Evolutionary conservation across 371 early-diverging fungal genomes (phyloP).

Genomic region (Zancudomyces culisetae): DNA sequence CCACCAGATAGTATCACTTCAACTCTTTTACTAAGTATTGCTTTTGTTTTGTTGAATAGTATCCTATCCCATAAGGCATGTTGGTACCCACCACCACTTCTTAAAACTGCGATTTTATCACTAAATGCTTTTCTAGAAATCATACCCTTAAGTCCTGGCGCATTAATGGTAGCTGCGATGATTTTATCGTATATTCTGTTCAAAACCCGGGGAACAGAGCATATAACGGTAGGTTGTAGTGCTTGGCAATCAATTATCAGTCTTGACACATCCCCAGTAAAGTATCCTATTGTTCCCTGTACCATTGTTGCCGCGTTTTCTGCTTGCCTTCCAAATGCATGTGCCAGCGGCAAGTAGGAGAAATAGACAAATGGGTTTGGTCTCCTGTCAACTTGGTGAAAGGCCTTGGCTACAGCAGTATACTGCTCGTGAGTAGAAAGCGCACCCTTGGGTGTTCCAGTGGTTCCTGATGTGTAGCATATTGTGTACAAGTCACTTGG

Average conservation of each 20-base stretch:
- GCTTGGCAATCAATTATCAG: constrained; percentile 62
- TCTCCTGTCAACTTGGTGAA: constrained; percentile 15
- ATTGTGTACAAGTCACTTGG: constrained; percentile 74
- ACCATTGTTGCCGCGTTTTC: constrained; percentile 26
- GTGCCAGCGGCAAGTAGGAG: constrained; percentile 69
- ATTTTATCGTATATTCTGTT: constrained; percentile 79
- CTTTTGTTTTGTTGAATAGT: constrained; percentile 74
- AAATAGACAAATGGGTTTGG: constrained; percentile 24
- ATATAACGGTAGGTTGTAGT: constrained; percentile 67
- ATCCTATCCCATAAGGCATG: constrained; percentile 77
- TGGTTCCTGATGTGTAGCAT: constrained; percentile 89
- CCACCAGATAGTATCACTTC: constrained; percentile 54
- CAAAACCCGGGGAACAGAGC: constrained; percentile 73
- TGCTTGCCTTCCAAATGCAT: constrained; percentile 66
- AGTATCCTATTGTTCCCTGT: constrained; percentile 59
- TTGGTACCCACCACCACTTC: constrained; percentile 33
- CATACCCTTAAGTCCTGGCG: constrained; percentile 37
- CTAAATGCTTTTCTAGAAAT: constrained; percentile 47
- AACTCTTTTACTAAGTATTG: constrained; percentile 80
- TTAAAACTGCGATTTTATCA: constrained; percentile 35
- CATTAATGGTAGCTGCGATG: constrained; percentile 37
- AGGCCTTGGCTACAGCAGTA: constrained; percentile 15
- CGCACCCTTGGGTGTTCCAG: constrained; percentile 43
- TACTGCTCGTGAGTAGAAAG: constrained; percentile 21
- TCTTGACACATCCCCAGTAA: constrained; percentile 50